Evolutionary conservation across 768 basidiomycete species (phyloP), one percentile per base, ranked within the genome.

Genomic region (Boletus huronensis): DNA sequence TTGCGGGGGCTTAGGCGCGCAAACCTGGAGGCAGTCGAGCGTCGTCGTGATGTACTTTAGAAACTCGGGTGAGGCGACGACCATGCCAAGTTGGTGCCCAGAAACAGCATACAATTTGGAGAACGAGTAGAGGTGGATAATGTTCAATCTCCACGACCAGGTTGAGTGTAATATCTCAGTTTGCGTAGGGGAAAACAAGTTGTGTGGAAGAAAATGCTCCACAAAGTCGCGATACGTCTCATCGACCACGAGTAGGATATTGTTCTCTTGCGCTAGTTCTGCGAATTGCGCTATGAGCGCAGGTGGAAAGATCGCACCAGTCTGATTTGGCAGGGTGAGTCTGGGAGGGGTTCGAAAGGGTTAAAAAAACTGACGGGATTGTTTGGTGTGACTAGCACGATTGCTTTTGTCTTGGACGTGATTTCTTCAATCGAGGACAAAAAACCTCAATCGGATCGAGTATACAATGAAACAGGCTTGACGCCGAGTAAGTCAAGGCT

Each of bases 171-270:
- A 28, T 6, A 48, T 29, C 17, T 52, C 31, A 4, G 50, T 52
- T 52, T 54, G 46, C 0, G 49, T 43, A 3, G 66, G 39, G 2
- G 71, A 69, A 65, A 89, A 88, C 19, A 88, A 73, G 32, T 59
- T 55, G 63, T 89, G 87, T 0, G 87, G 83, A n/a, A 74, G 70
- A 19, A 60, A 61, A 5, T 70, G 63, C n/a, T 79, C 68, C 40
- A 85, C 72, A 63, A 93, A 92, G 66, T 93, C 90, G 13, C 90
- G 80, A 69, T 95, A 95, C 1, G 92, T 93, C 71, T 93, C 90
- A 69, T 95, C 92, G n/a, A 95, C 46, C 35, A 93, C 77, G 23
- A 93, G 77, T 0, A 89, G 85, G 17, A 92, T 62, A 1, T 76
- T 73, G 26, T 76, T 67, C 48, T 77, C 71, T 21, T 64, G 70